Evolutionary conservation across 2,329 filamentous ascomycete genomes (phyloP).

Genomic region (Claviceps purpurea): DNA sequence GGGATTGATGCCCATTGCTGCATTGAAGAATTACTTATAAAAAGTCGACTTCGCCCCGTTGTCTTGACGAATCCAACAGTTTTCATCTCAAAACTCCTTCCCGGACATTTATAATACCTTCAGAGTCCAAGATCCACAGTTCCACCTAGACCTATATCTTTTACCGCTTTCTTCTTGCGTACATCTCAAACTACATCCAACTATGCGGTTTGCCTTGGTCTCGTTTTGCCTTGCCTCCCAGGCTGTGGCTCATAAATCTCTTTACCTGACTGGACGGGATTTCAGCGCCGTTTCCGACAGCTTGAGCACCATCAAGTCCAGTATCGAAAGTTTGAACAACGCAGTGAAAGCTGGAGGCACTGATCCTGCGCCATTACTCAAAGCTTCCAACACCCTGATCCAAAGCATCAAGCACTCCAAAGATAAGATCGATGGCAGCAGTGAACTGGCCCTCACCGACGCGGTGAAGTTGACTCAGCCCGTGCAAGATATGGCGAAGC

Average conservation of each 20-base stretch:
- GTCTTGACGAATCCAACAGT: too few relatives aligned
- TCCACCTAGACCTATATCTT: neutral
- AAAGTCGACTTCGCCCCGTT: too few relatives aligned
- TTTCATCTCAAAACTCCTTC: too few relatives aligned
- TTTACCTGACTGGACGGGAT: conserved; percentile 3
- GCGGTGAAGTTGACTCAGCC: conserved; percentile 7
- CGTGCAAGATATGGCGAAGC: conserved; percentile 11
- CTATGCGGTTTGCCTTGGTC: neutral
- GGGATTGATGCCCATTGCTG: too few relatives aligned
- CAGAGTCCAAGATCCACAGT: neutral
- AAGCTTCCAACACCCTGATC: conserved; percentile 10
- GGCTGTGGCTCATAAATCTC: neutral
- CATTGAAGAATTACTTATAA: too few relatives aligned
- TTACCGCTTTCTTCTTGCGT: neutral
- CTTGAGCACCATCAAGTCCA: conserved; percentile 5
- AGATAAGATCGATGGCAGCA: conserved; percentile 5
- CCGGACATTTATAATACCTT: neutral
- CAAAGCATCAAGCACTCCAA: conserved; percentile 9
- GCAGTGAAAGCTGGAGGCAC: conserved; percentile 12
- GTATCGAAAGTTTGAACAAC: conserved; percentile 9
- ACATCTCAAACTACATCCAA: neutral
- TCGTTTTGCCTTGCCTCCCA: neutral
- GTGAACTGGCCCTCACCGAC: conserved; percentile 6
- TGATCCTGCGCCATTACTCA: conserved; percentile 8
- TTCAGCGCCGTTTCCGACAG: conserved; percentile 5